Base-by-base conservation (phyloP, 140 eudicot genomes). In the Bidens hawaiensis region DNA sequence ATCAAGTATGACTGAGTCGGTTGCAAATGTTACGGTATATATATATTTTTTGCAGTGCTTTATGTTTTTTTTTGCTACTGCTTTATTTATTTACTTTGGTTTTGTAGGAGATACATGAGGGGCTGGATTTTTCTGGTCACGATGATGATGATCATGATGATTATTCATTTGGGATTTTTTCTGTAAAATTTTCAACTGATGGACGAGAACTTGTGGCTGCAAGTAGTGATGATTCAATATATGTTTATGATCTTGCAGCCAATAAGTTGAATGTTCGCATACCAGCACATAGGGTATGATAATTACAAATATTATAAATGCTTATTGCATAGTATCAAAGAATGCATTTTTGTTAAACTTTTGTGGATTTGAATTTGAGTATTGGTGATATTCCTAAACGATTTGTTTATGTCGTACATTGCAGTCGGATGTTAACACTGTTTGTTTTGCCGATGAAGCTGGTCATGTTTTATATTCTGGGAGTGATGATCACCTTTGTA, bases 141-240 rank as follows among this genome's bases (percentile, higher is more conserved):
- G 73, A 58, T 46, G 77, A 73, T 16, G 82, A 76, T 52, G 80
- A 73, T 49, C 68, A 67, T 21, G 84, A 79, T 26, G 75, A 73
- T 55, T 74, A 73, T 64, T 53, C 89, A 60, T 82, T 85, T 75
- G 96, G 95, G 51, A 88, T 93, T 16, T 93, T 93, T 63, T 84
- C 99, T 18, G 89, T 93, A 5, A 93, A 93, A 34, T 88, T 93
- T 70, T 87, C 96, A 7, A 88, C 75, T 4, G 99, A 88, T 79
- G 99, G 96, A 51, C 80, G 93, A 56, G 99, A 93, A 58, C 76
- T 93, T 72, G 99, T 93, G n/a, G 96, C 95, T 27, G 87, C 84
- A 64, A 87, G 94, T 69, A 85, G 79, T 57, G 94, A 82, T 64
- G 79, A 76, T 18, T 64, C 94, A 1, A 88, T 85, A 65, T 82